A percentile compares a stretch with the other conserved stretches of the same genome.
Conservation (phyloP, 2,329 filamentous ascomycete genomes). For the Pseudogymnoascus sp. region DNA sequence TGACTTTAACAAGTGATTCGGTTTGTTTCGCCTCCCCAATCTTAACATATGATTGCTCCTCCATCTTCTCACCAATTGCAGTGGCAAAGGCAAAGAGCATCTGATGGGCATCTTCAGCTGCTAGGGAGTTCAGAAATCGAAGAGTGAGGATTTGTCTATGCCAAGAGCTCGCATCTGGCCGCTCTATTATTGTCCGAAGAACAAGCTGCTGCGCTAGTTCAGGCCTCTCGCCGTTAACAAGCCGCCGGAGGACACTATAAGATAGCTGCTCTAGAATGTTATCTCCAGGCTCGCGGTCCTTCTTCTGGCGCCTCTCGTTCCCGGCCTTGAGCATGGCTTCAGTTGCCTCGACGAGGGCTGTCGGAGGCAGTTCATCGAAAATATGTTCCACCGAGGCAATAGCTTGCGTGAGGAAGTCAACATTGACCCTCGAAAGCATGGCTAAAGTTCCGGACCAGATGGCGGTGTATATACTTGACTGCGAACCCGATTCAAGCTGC, state of each 20-base stretch:
- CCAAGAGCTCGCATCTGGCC: constrained; percentile 36
- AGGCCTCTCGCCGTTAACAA: constrained; percentile 29
- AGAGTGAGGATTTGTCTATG: constrained; percentile 31
- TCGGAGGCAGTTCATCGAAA: constrained; percentile 10
- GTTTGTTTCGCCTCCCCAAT: constrained; percentile 6
- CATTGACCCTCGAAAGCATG: constrained; percentile 12
- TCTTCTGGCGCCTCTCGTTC: constrained; percentile 13
- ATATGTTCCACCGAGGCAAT: constrained; percentile 1
- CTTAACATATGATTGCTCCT: constrained; percentile 21
- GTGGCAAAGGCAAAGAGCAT: constrained; percentile 27
- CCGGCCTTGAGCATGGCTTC: constrained; percentile 15
- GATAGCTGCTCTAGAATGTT: constrained; percentile 20
- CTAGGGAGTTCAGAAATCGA: constrained; percentile 29
- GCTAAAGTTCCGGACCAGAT: constrained; percentile 14
- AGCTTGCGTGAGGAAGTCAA: constrained; percentile 11
- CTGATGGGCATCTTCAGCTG: constrained; percentile 25
- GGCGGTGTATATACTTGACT: constrained; percentile 11
- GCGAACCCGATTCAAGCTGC: constrained; percentile 5
- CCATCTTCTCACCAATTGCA: constrained; percentile 26
- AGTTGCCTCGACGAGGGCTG: constrained; percentile 11
- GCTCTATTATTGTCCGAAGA: constrained; percentile 26
- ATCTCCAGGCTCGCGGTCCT: constrained; percentile 12
- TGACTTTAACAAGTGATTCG: constrained; percentile 31
- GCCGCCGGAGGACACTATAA: constrained; percentile 23
- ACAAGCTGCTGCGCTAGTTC: constrained; percentile 25